A percentile compares a stretch with the other conserved stretches of the same genome.
phyloP scores from a whole-genome alignment of 305 asterid species.

The Caryopteris hybrid region DNA sequence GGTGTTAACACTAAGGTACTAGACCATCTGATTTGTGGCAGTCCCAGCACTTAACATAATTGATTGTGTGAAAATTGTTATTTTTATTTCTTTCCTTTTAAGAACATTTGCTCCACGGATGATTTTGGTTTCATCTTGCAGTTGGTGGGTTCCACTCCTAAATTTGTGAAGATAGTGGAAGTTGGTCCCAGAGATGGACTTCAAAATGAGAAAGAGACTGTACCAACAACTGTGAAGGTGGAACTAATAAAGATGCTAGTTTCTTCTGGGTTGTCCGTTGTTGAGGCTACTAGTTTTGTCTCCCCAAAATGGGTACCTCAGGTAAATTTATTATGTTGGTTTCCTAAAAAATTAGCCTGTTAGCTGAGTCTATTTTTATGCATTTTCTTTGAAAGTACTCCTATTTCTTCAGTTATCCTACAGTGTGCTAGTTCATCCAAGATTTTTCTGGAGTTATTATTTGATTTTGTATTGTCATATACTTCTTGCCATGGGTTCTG shows the following conservation, averaged over 20 bases:
- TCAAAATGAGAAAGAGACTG: conserved; percentile 80
- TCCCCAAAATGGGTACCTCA: conserved; percentile 98
- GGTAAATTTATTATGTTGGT: conserved; percentile 32
- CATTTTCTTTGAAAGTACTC: not conserved
- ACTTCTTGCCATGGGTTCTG: not conserved
- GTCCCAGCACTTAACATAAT: not conserved
- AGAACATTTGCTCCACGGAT: not conserved
- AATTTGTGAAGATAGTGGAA: conserved; percentile 80
- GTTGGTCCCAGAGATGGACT: conserved; percentile 95
- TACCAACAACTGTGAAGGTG: conserved; percentile 71
- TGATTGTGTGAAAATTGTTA: not conserved
- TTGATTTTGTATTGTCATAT: not conserved
- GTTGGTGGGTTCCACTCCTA: conserved; percentile 56
- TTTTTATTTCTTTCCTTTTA: not conserved
- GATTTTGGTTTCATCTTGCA: conserved; percentile 27
- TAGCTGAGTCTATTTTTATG: not conserved
- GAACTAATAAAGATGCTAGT: conserved; percentile 76
- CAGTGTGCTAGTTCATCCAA: not conserved
- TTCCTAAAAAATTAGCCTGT: not conserved
- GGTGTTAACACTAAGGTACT: not conserved
- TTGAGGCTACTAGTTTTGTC: conserved; percentile 92
- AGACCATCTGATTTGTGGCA: not conserved
- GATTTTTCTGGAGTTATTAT: not conserved
- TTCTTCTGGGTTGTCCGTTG: conserved; percentile 71
- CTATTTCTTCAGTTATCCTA: not conserved